Evolutionary conservation across 1,284 basidiomycete species (phyloP), one percentile per base, ranked within the genome.

Genomic region (Cerrena zonata): DNA sequence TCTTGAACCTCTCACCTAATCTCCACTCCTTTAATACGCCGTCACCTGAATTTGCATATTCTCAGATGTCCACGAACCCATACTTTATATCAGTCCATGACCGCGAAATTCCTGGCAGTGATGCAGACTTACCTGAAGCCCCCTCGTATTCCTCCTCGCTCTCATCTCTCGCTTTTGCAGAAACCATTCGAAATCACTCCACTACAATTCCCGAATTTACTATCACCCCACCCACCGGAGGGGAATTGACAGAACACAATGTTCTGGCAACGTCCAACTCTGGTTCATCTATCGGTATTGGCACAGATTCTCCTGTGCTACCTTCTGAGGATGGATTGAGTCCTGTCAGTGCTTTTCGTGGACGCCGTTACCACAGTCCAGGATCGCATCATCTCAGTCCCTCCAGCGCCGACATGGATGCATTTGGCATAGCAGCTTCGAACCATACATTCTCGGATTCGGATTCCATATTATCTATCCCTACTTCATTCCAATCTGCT

Each of bases 381-480:
- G 30, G 41, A 19, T 15, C 37, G n/a, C 49, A 49, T 2, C 24
- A 36, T 3, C 41, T 49, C 13, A 48, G 53, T 1, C 61, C 58
- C 10, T 52, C 56, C 21, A 51, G 56, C n/a, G 55, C 54, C 2
- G 62, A 66, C 5, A 58, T 66, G 52, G 65, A 66, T 41, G 62
- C 61, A 13, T 65, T 66, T 43, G 65, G 61, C 1, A 47, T 60
- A 2, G 61, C 61, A 0, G 59, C 61, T 5, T 53, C 56, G 0
- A 55, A 57, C 2, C 56, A 59, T 5, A 19, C 38, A 19, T 48
- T 55, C 1, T 52, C 51, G 4, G 48, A 55, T 10, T 53, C 58
- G 19, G 49, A 49, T 4, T 63, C 61, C 0, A 55, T 57, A 0
- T 41, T 60, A 21, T 61, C 63, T 3, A 53, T 64, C 3, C 62